Evolutionary conservation across 2,329 filamentous ascomycete species (phyloP).

Genomic region (Xylariomycetidae sp.): DNA sequence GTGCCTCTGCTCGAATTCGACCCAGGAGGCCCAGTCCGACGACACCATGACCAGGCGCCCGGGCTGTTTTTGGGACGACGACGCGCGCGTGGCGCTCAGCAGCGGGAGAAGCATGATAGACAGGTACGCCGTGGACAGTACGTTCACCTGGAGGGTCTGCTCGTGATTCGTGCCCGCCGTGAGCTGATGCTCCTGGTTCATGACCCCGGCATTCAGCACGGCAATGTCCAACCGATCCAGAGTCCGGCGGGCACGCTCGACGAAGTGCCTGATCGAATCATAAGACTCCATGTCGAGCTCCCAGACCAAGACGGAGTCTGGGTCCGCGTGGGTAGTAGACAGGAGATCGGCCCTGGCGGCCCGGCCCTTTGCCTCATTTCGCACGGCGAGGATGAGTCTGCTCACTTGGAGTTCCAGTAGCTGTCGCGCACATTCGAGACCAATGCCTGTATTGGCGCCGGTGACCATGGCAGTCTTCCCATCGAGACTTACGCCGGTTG

Average conservation of each 20-base stretch:
- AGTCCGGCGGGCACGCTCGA: conserved; percentile 19
- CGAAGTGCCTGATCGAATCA: conserved; percentile 37
- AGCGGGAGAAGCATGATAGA: conserved; percentile 41
- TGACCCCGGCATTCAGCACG: conserved; percentile 40
- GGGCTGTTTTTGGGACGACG: background rate
- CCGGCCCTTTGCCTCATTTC: conserved; percentile 33
- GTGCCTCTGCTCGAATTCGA: conserved; percentile 11
- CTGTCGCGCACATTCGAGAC: conserved; percentile 37
- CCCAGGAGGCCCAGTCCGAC: conserved; percentile 18
- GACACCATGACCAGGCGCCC: conserved; percentile 15
- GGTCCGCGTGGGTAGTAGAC: conserved; percentile 20
- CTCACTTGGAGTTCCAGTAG: conserved; percentile 32
- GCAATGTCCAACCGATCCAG: conserved; percentile 37
- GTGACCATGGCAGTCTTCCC: background rate
- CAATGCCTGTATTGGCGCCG: conserved; percentile 29
- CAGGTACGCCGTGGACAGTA: conserved; percentile 45
- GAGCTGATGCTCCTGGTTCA: conserved; percentile 22
- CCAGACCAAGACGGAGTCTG: conserved; percentile 37
- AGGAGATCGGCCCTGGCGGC: conserved; percentile 30
- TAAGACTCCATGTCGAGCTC: conserved; percentile 38
- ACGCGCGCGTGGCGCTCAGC: conserved; percentile 27
- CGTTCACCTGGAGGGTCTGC: conserved; percentile 43
- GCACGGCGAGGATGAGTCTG: conserved; percentile 38
- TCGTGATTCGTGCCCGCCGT: conserved; percentile 30
- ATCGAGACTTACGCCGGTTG: background rate